A percentile compares a stretch with the other conserved stretches of the same genome.
These are phyloP conservation scores for Hyphopichia wangnamkhiaoensis DNA, from an alignment of 1,139 yeast genomes.

Conservation along the genomic window DNA sequence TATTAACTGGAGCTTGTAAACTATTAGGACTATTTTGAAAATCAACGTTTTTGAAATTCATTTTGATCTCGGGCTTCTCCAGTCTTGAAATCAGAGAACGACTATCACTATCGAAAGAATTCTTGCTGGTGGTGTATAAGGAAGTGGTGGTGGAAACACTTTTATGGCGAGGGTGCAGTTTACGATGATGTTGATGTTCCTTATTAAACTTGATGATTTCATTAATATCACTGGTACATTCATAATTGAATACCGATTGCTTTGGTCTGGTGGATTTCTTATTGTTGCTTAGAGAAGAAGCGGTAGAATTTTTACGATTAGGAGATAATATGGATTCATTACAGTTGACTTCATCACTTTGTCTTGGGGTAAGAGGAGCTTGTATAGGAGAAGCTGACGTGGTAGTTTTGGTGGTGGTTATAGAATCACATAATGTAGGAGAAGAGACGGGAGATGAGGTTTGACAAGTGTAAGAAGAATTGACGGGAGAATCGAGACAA, in stretches of 20 bases:
- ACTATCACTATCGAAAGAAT: neutral
- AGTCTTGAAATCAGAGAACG: neutral
- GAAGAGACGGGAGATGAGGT: no score
- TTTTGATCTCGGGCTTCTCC: constrained; percentile 7
- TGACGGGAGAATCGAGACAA: no score
- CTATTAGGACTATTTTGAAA: constrained; percentile 7
- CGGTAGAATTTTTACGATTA: neutral
- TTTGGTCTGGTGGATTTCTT: constrained; percentile 1
- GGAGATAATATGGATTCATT: neutral
- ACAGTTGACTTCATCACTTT: no score
- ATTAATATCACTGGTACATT: constrained; percentile 15
- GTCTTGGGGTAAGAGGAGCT: no score
- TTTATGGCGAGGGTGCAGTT: constrained; percentile 1
- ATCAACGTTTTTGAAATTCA: constrained; percentile 11
- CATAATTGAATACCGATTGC: constrained; percentile 9
- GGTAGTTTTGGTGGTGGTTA: no score
- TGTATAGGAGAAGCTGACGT: no score
- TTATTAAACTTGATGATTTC: constrained; percentile 15
- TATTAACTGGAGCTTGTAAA: neutral
- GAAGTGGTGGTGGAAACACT: neutral
- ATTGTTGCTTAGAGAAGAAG: neutral
- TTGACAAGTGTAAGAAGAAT: no score
- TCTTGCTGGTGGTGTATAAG: neutral
- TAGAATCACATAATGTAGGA: no score
- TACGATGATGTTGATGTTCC: constrained; percentile 10